Evolutionary conservation across 2,329 filamentous ascomycete species (phyloP), one percentile per base, ranked within the genome.

Genomic region (Fusarium vanettenii): DNA sequence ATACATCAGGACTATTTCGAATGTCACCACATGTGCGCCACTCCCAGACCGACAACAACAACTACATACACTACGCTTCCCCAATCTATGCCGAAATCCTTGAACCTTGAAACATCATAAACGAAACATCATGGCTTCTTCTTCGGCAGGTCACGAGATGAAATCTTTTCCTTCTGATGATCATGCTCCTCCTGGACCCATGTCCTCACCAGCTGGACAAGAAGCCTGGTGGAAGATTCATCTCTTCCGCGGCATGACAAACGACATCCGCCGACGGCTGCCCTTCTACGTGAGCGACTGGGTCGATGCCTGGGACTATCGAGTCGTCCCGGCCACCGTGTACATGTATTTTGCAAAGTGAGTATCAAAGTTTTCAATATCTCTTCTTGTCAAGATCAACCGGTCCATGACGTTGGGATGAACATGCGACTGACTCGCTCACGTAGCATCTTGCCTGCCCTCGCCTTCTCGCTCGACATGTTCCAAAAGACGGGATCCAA

Each of bases 301-400:
- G 93, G 86, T 81, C 20, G 95, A 97, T 85, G 95, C 95, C 2
- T 97, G 94, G 94, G 93, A 97, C 81, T 97, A 97, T 85, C 90
- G 95, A 64, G 94, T 97, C 48, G 89, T 97, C 43, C 95, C 95
- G 1, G 94, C 94, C 18, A 97, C 95, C 11, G 86, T 97, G 33
- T 97, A 97, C 84, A 97, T 97, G 94, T 97, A 97, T 85, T 97
- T 97, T 88, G 94, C 95, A 73, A 97, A 97, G 94, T 96, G 88
- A 72, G 87, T 75, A 22, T 60, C 25, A 6, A 18, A 41, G 11
- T 25, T 37, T 33, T 5, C 6, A 39, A 35, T 35, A 14, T 31
- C 27, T 52, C 18, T 14, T 31, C 18, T n/a, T 31, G 10, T 14
- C n/a, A 13, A 57, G 52, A 37, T 37, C n/a, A 56, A 25, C 7